Conservation (phyloP, 1,284 basidiomycete species). For the Neonothopanus nambi region DNA sequence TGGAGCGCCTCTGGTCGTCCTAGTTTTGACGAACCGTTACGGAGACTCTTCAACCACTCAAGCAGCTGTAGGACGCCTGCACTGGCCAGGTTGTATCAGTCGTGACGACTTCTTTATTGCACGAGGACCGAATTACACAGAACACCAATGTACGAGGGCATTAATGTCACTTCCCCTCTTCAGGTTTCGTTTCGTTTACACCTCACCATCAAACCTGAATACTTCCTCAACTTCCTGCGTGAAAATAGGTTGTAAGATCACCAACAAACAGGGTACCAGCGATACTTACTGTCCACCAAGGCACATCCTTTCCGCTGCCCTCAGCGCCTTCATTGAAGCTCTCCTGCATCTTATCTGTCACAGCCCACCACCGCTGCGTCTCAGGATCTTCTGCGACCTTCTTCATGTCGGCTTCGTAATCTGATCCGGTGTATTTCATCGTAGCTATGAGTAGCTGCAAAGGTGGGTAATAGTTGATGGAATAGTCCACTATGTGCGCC, state of each 20-base stretch:
- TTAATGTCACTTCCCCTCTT: too few species aligned
- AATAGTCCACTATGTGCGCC: conserved; percentile 76
- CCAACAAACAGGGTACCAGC: background rate
- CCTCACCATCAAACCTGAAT: conserved; percentile 63
- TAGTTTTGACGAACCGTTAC: too few species aligned
- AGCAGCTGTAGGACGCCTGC: too few species aligned
- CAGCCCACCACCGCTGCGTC: conserved; percentile 75
- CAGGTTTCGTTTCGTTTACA: too few species aligned
- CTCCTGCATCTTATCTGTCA: conserved; percentile 80
- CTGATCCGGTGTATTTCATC: conserved; percentile 63
- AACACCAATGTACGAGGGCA: too few species aligned
- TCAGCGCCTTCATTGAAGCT: conserved; percentile 67
- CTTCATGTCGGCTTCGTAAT: conserved; percentile 71
- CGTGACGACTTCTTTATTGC: too few species aligned
- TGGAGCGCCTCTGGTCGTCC: too few species aligned
- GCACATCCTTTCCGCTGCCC: conserved; percentile 63
- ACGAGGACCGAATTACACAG: too few species aligned
- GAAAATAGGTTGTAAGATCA: too few species aligned
- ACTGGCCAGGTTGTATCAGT: too few species aligned
- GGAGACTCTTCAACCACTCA: too few species aligned
- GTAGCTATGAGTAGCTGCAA: conserved; percentile 68
- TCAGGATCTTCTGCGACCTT: conserved; percentile 63
- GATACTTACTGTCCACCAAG: conserved; percentile 69
- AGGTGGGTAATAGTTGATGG: conserved; percentile 68
- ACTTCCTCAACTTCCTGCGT: conserved; percentile 66